Conservation (phyloP, 176 grass and related monocot species). For the Paspalum vaginatum region DNA sequence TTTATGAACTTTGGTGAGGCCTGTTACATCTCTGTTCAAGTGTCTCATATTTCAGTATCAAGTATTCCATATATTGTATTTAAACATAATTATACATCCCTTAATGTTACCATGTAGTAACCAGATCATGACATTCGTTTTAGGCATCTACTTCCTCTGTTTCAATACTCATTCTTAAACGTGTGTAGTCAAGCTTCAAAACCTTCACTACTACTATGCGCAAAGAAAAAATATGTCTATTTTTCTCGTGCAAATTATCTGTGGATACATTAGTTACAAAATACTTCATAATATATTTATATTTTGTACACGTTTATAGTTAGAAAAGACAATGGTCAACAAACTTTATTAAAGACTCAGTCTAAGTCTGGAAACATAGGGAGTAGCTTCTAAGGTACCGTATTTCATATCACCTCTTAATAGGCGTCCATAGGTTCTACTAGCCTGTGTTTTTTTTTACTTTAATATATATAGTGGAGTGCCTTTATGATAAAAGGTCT, state of each 20-base stretch:
- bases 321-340: neutral
- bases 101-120: neutral
- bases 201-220: neutral
- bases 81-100: neutral
- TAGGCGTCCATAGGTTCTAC: neutral
- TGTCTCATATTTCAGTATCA: neutral
- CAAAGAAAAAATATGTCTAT: neutral
- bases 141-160: neutral
- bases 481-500: neutral
- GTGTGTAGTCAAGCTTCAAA: neutral
- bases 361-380: neutral
- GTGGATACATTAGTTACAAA: neutral
- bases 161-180: neutral
- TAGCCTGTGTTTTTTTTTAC: neutral
- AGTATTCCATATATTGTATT: neutral
- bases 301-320: neutral
- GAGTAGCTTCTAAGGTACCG: slow-evolving; percentile 9
- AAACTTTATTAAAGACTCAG: neutral
- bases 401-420: slow-evolving; percentile 4
- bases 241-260: neutral
- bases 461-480: neutral
- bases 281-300: neutral
- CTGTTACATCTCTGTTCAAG: neutral
- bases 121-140: neutral
- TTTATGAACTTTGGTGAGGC: neutral